These are phyloP conservation scores for Leptodermis oblonga DNA, from an alignment of 257 asterid species.

Conservation along the genomic window DNA sequence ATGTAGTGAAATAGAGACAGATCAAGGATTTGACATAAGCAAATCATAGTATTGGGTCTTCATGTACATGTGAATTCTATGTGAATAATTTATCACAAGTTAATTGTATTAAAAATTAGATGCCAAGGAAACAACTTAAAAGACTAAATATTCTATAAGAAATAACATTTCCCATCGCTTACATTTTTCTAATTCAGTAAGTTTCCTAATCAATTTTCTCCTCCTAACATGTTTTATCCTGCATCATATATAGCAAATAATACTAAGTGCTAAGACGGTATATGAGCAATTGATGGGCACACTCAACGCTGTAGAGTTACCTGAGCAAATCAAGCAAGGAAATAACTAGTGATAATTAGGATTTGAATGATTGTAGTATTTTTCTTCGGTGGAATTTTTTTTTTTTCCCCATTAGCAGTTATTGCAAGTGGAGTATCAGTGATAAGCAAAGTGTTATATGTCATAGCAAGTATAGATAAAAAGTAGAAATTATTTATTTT, in stretches of 20 bases:
- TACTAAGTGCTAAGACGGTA: too few relatives aligned
- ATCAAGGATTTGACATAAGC: background rate
- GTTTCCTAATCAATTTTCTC: background rate
- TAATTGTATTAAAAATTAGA: background rate
- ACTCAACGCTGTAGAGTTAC: background rate
- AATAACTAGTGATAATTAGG: background rate
- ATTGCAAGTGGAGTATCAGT: background rate
- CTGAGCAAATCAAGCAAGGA: background rate
- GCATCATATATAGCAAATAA: too few relatives aligned
- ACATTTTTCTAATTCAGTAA: background rate
- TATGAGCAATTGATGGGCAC: background rate
- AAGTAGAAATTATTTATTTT: background rate
- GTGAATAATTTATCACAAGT: background rate
- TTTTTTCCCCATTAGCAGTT: background rate
- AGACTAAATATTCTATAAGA: too few relatives aligned
- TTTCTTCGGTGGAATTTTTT: background rate
- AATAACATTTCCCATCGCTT: background rate
- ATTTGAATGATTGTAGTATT: background rate
- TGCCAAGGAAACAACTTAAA: background rate
- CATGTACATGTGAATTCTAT: background rate
- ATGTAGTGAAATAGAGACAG: background rate
- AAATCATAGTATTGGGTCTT: background rate
- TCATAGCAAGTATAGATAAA: background rate
- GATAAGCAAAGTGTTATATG: background rate
- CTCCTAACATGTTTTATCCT: background rate